These are phyloP conservation scores for Neurospora sp. DNA, from an alignment of 495 filamentous ascomycete genomes.

Conservation along the genomic window DNA sequence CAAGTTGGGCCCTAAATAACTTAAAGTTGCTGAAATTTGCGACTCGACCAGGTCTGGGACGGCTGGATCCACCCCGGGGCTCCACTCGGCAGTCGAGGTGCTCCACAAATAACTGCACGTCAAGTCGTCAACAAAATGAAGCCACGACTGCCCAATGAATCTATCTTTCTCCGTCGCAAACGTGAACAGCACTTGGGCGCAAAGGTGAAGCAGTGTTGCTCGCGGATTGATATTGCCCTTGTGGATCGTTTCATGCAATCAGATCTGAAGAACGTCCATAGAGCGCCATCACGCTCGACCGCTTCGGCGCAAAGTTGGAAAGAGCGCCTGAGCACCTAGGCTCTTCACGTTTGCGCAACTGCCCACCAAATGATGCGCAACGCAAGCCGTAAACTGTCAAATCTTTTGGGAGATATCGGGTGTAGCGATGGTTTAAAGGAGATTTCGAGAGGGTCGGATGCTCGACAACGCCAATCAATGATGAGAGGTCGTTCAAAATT, in stretches of 20 bases:
- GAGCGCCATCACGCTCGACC: neutral
- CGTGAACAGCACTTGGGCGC: neutral
- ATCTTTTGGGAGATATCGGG: too few species aligned
- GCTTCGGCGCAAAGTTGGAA: neutral
- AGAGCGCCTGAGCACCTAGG: neutral
- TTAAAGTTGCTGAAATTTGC: neutral
- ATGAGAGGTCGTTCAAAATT: neutral
- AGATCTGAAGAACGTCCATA: neutral
- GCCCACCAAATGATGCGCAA: neutral
- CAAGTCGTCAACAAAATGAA: neutral
- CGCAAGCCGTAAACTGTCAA: neutral
- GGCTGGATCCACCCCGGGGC: neutral
- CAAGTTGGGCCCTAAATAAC: neutral
- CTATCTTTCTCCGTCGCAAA: neutral
- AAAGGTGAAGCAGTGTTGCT: neutral
- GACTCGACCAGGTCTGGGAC: neutral
- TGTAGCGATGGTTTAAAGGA: neutral
- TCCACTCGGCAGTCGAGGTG: neutral
- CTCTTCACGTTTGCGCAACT: neutral
- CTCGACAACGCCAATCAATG: neutral
- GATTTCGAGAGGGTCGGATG: neutral
- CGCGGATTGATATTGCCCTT: neutral
- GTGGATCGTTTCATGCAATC: neutral
- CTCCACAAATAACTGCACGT: neutral
- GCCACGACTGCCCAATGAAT: neutral